Evolutionary conservation across 2,329 filamentous ascomycete species (phyloP).

Genomic region (Claviceps sp.): DNA sequence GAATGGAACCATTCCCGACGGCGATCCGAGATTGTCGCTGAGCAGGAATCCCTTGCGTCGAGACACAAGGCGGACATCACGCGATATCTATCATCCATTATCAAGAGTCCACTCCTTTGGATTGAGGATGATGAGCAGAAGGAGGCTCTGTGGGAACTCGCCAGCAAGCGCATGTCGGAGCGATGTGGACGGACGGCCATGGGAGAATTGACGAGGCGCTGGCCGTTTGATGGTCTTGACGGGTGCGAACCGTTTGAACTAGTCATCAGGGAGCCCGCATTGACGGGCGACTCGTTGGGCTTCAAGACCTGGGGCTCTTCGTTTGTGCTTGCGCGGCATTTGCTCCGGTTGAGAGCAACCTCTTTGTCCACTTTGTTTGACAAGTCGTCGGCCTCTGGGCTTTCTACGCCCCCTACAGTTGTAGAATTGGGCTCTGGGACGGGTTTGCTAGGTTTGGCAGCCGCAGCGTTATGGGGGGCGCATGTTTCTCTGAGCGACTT

Average conservation of each 20-base stretch:
- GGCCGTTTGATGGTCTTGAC: constrained; percentile 30
- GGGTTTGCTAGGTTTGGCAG: constrained; percentile 77
- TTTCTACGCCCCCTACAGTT: constrained; percentile 19
- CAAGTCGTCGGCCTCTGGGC: constrained; percentile 15
- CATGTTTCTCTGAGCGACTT: constrained; percentile 70
- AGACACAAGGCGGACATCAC: constrained; percentile 39
- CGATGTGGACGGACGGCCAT: constrained; percentile 61
- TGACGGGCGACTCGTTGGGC: constrained; percentile 79
- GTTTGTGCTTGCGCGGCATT: constrained; percentile 65
- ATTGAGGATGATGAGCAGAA: constrained; percentile 50
- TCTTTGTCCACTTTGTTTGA: constrained; percentile 33
- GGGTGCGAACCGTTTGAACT: constrained; percentile 42
- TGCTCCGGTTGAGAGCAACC: constrained; percentile 35
- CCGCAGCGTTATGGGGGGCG: constrained; percentile 55
- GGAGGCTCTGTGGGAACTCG: constrained; percentile 63
- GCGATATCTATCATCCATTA: constrained; percentile 54
- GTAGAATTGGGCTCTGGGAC: constrained; percentile 86
- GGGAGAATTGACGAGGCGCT: constrained; percentile 41
- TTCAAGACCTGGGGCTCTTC: constrained; percentile 94
- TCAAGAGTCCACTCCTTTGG: constrained; percentile 56
- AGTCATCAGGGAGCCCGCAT: constrained; percentile 67
- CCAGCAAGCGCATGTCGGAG: constrained; percentile 69
- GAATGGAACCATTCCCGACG: constrained; percentile 46
- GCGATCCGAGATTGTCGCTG: constrained; percentile 26
- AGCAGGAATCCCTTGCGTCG: constrained; percentile 26